Base-by-base conservation (phyloP, 768 basidiomycete genomes). In the Candolleomyces eurysporus region DNA sequence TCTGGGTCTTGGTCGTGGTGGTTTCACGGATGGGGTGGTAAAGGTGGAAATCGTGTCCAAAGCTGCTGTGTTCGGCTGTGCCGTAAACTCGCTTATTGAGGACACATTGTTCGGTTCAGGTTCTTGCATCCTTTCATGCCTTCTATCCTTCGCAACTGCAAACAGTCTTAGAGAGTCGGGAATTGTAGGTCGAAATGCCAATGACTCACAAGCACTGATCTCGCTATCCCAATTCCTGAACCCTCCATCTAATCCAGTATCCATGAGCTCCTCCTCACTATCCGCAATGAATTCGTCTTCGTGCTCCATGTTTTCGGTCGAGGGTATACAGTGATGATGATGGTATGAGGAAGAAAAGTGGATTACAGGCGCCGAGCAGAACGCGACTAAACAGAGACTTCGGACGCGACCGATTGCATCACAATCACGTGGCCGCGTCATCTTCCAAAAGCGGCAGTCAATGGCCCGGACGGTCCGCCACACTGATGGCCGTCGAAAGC, bases 1-100 rank as follows among this genome's bases (percentile, higher is more conserved):
- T 16, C 62, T 59, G 32, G 62, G 64, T 55, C 60, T 57, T 0
- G 64, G 64, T 36, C 59, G 54, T n/a, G 53, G 30, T 21, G 45
- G 30, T n/a, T 50, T 56, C 10, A 42, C 40, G 14, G 52, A 16
- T 11, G 57, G 54, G 13, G 63, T 58, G 10, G 40, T 19, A 10
- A 58, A 14, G 14, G 61, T 19, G 36, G 60, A 56, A 16, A 61
- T 42, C 7, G 54, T 32, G 5, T 46, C 21, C 26, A 40, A 48
- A 19, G 3, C 31, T 5, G 9, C 46, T 21, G 31, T 14, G 9
- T 40, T 17, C 17, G 48, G 22, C 31, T 46, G 60, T 7, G 48
- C 31, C 5, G 46, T 57, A 39, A 61, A 61, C 16, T 39, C 45
- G 48, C 31, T 51, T 19, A 61, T 61, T 14, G 60, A 51, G 19